Evolutionary conservation across 1,284 basidiomycete species (phyloP).

Genomic region (Phellinidium pouzarii): DNA sequence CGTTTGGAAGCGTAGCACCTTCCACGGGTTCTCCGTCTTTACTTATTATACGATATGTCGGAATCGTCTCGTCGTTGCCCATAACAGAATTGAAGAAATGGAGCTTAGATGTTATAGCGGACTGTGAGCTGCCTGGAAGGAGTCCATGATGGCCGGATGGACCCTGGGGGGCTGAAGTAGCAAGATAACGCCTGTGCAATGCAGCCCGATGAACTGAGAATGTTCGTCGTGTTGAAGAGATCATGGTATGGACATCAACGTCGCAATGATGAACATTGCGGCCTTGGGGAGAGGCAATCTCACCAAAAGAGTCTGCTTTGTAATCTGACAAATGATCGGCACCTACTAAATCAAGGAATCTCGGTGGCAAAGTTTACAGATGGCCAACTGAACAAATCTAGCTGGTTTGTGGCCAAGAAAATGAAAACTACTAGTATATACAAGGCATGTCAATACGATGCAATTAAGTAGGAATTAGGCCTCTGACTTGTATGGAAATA

Average conservation of each 20-base stretch:
- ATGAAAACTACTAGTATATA: no score
- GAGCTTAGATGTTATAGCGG: constrained; percentile 59
- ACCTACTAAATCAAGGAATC: no score
- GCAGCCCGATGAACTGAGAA: neutral
- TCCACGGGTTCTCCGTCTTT: constrained; percentile 66
- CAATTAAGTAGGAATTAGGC: no score
- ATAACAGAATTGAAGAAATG: constrained; percentile 74
- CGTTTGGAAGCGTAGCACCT: constrained; percentile 69
- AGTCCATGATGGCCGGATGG: constrained; percentile 30
- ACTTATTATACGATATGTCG: constrained; percentile 79
- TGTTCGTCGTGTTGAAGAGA: neutral
- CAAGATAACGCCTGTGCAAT: neutral
- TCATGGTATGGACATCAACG: neutral
- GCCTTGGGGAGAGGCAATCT: no score
- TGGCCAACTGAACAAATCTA: no score
- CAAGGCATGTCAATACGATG: no score
- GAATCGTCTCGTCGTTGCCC: constrained; percentile 54
- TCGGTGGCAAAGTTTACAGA: no score
- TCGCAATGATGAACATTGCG: no score
- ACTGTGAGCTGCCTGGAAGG: constrained; percentile 51
- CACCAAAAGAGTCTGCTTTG: no score
- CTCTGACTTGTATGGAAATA: no score
- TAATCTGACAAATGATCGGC: no score
- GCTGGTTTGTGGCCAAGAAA: no score
- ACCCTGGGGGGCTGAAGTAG: constrained; percentile 15